A percentile compares a stretch with the other conserved stretches of the same genome.
Conservation (phyloP, 768 basidiomycete species). For the Pholiota microspora region DNA sequence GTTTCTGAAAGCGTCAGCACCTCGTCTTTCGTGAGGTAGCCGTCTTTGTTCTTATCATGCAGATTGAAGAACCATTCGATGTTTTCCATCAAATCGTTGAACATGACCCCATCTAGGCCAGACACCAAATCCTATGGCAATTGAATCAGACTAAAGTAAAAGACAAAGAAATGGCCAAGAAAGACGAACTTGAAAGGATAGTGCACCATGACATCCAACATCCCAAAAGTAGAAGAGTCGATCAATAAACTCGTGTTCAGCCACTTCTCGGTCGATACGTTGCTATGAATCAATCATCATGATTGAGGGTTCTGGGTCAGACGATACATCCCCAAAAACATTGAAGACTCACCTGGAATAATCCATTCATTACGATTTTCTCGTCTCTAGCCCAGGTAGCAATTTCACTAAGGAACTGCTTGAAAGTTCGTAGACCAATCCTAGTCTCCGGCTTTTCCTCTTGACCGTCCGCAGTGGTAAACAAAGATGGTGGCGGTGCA, state of each 20-base stretch:
- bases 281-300: slow-evolving; percentile 43
- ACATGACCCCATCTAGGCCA: slow-evolving; percentile 90
- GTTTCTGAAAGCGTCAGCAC: slow-evolving; percentile 94
- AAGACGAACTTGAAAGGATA: slow-evolving; percentile 81
- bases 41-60: slow-evolving; percentile 96
- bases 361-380: slow-evolving; percentile 88
- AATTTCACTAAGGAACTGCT: slow-evolving; percentile 86
- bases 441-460: slow-evolving; percentile 88
- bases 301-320: background rate
- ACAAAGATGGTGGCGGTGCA: slow-evolving; percentile 47
- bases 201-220: slow-evolving; percentile 68
- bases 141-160: background rate
- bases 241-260: slow-evolving; percentile 95
- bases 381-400: slow-evolving; percentile 96
- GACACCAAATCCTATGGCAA: slow-evolving; percentile 75
- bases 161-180: background rate
- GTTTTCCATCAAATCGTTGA: slow-evolving; percentile 96
- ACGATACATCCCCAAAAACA: background rate
- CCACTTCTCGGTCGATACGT: slow-evolving; percentile 85
- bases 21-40: slow-evolving; percentile 93
- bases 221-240: slow-evolving; percentile 97
- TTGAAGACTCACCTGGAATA: slow-evolving; percentile 58
- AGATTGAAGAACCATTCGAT: slow-evolving; percentile 99
- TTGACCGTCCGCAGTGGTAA: slow-evolving; percentile 54
- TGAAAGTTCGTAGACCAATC: slow-evolving; percentile 83